Evolutionary conservation across 1,284 basidiomycete species (phyloP).

Genomic region (Cryptococcus depauperatus): DNA sequence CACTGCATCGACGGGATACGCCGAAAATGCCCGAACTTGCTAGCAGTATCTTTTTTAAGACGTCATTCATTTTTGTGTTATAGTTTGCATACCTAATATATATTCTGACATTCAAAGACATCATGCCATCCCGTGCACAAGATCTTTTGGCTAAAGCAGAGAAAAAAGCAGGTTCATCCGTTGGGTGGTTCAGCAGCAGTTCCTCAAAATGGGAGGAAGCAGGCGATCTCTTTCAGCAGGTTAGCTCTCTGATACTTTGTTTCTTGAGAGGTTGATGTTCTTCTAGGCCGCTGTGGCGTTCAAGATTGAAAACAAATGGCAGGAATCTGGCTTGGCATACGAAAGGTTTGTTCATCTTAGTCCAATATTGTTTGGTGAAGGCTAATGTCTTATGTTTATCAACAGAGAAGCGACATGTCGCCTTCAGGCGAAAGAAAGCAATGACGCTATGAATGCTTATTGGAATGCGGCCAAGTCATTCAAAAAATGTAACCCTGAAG

Average conservation of each 20-base stretch:
- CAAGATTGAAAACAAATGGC: constrained; percentile 88
- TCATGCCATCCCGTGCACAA: constrained; percentile 38
- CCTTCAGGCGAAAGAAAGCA: constrained; percentile 71
- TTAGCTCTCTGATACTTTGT: constrained; percentile 7
- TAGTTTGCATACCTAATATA: no score
- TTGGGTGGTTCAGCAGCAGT: constrained; percentile 73
- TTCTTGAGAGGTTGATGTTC: background rate
- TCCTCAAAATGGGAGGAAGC: constrained; percentile 83
- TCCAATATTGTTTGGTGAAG: background rate
- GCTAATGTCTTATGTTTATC: background rate
- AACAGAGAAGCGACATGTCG: constrained; percentile 75
- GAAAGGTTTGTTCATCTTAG: constrained; percentile 47
- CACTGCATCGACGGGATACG: constrained; percentile 16
- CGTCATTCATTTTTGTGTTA: no score
- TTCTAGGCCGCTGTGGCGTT: constrained; percentile 88
- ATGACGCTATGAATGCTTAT: constrained; percentile 93
- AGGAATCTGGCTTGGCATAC: constrained; percentile 80
- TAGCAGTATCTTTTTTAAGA: no score
- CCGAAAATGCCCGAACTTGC: constrained; percentile 22
- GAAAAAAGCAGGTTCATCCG: constrained; percentile 76
- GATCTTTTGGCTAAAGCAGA: constrained; percentile 74
- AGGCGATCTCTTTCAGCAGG: constrained; percentile 66
- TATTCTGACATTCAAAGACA: no score
- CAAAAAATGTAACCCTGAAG: constrained; percentile 74
- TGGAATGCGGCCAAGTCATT: constrained; percentile 94